Evolutionary conservation across 2,329 filamentous ascomycete species (phyloP), one percentile per base, ranked within the genome.

Genomic region (Trichoderma brevicompactum): DNA sequence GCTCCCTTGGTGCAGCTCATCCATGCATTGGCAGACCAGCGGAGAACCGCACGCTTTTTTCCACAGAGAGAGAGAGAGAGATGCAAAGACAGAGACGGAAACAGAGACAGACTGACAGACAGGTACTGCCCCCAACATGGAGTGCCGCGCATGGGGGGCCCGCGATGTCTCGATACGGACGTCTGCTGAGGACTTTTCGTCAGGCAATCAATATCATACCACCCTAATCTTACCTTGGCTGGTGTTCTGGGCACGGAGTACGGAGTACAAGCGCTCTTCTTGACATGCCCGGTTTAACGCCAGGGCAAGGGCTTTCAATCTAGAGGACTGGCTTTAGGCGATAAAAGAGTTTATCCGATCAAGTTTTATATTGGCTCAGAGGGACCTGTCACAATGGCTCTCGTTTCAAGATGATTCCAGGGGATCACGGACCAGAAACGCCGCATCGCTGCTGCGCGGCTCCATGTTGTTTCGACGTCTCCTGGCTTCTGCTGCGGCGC

Each of bases 191-290:
- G n/a, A 7, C 32, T 53, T 53, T 19, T 23, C 19, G 49, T 63
- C 49, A 63, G 36, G 60, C 60, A 63, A 63, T 63, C 49, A 44
- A 46, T 40, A 63, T 63, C 60, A 63, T 63, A 54, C 60, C 60
- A 63, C 49, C 40, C 55, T 59, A 48, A 48, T 48, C 55, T 38
- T 28, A 28, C 23, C 23, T 28, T 28, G 23, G 23, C 23, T 28
- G 23, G 23, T 28, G 23, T 28, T 28, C 23, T 28, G 23, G 23
- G 23, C 23, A 28, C 23, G 23, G 23, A 28, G 23, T 28, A 28
- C 23, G 23, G 23, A 28, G 23, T 28, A 5, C 23, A 32, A 32
- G 28, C 19, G 40, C 15, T 43, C 10, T 46, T 36, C n/a, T 40
- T 49, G 41, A 23, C 43, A 49, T 10, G 56, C 44, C 56, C 44